Conservation (phyloP, 768 basidiomycete genomes). For the Tylopilus intermedius region DNA sequence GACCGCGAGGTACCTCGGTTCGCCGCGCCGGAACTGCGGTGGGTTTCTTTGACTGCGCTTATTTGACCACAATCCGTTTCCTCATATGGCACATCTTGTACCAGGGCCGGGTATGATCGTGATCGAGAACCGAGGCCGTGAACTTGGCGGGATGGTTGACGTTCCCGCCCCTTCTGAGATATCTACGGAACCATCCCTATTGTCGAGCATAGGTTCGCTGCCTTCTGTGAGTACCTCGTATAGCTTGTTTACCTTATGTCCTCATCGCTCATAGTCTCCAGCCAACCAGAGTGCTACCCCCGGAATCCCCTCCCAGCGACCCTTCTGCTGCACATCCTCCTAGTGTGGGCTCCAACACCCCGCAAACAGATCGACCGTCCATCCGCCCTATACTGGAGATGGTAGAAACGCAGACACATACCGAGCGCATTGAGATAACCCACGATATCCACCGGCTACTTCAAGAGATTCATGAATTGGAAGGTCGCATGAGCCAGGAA, state of each 20-base stretch:
- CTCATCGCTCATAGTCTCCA: conserved; percentile 19
- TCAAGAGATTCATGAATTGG: conserved; percentile 57
- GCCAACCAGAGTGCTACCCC: conserved; percentile 31
- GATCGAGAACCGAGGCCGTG: conserved; percentile 52
- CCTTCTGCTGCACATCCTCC: conserved; percentile 40
- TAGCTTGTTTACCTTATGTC: background rate
- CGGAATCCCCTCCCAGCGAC: conserved; percentile 3
- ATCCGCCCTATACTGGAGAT: conserved; percentile 14
- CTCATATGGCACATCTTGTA: background rate
- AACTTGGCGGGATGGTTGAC: conserved; percentile 41
- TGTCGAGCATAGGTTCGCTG: too few species aligned
- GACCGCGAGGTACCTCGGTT: background rate
- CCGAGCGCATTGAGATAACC: conserved; percentile 40
- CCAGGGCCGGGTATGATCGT: conserved; percentile 52
- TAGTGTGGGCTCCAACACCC: conserved; percentile 49
- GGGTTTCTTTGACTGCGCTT: background rate
- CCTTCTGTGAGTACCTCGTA: conserved; percentile 33
- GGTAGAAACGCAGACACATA: conserved; percentile 21
- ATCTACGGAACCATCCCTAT: too few species aligned
- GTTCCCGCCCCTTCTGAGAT: too few species aligned
- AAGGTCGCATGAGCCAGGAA: conserved; percentile 39
- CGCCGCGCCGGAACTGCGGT: conserved; percentile 22
- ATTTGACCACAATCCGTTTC: background rate
- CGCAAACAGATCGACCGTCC: conserved; percentile 44
- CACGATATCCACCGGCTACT: conserved; percentile 50